A percentile compares a stretch with the other conserved stretches of the same genome.
These are phyloP conservation scores for Myxozyma neglecta DNA, from an alignment of 805 yeast species.

Conservation along the genomic window DNA sequence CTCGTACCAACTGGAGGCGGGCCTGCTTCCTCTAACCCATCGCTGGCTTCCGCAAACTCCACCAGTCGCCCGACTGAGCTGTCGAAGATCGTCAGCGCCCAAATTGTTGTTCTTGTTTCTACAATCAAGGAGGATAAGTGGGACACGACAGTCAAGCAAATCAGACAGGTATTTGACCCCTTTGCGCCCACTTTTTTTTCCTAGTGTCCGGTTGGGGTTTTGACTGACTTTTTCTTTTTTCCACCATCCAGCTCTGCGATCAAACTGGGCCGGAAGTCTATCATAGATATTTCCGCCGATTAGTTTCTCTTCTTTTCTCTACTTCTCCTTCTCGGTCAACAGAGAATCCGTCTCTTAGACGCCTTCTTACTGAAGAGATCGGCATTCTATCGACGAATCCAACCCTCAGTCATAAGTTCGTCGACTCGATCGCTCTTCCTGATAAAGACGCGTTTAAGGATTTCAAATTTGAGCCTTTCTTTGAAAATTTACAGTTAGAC, in stretches of 20 bases:
- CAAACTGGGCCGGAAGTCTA: constrained; percentile 42
- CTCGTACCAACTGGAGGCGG: constrained; percentile 20
- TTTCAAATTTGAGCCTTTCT: constrained; percentile 41
- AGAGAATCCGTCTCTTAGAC: constrained; percentile 35
- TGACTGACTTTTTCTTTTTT: not conserved
- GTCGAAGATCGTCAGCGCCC: constrained; percentile 49
- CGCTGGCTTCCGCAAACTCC: constrained; percentile 15
- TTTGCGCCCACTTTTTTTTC: not conserved
- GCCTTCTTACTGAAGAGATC: constrained; percentile 30
- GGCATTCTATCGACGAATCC: constrained; percentile 19
- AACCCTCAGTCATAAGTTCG: constrained; percentile 18
- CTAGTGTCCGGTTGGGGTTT: not conserved
- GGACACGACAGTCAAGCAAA: constrained; percentile 46
- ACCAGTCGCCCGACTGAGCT: constrained; percentile 29
- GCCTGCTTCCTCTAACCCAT: constrained; percentile 4
- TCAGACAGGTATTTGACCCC: constrained; percentile 41
- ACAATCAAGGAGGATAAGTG: constrained; percentile 47
- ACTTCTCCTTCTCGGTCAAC: constrained; percentile 29
- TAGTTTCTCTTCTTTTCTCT: constrained; percentile 32
- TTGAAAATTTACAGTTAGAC: constrained; percentile 35
- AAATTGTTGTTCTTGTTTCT: constrained; percentile 53
- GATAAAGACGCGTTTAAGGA: constrained; percentile 36
- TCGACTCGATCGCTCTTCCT: constrained; percentile 18
- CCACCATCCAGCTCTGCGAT: constrained; percentile 40
- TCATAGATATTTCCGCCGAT: constrained; percentile 40